Conservation (phyloP, 306 rosid genomes). For the Sophora flavescens region DNA sequence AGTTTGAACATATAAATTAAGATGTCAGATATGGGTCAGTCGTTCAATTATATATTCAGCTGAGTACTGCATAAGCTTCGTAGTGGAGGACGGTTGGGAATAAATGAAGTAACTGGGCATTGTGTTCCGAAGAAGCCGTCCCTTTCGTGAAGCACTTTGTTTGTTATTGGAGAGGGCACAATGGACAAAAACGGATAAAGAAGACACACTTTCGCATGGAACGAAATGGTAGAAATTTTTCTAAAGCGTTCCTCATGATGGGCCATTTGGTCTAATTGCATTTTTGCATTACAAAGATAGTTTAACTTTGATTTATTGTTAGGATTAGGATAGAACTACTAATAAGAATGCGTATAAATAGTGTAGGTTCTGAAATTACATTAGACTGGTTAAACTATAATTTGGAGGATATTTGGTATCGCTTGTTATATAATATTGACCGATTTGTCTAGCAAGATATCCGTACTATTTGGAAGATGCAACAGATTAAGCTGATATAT, state of each 20-base stretch:
- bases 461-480: not conserved
- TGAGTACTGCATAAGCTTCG: constrained; percentile 5
- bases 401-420: not conserved
- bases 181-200: not conserved
- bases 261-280: not conserved
- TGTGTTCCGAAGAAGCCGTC: constrained; percentile 18
- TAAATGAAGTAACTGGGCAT: constrained; percentile 15
- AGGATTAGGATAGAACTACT: not conserved
- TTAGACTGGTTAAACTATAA: not conserved
- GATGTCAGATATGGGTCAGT: constrained; percentile 24
- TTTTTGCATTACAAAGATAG: too few species aligned
- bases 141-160: not conserved
- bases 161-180: not conserved
- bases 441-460: not conserved
- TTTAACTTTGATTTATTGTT: not conserved
- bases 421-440: not conserved
- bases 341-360: not conserved
- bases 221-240: constrained; percentile 8
- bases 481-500: not conserved
- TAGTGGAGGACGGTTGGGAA: constrained; percentile 9
- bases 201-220: constrained; percentile 9
- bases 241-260: not conserved
- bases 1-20: constrained; percentile 12
- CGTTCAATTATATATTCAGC: not conserved
- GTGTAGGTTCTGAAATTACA: not conserved